A percentile compares a stretch with the other conserved stretches of the same genome.
phyloP scores from a whole-genome alignment of 1,284 basidiomycete species.

The Pyrrhoderma lamaoense region DNA sequence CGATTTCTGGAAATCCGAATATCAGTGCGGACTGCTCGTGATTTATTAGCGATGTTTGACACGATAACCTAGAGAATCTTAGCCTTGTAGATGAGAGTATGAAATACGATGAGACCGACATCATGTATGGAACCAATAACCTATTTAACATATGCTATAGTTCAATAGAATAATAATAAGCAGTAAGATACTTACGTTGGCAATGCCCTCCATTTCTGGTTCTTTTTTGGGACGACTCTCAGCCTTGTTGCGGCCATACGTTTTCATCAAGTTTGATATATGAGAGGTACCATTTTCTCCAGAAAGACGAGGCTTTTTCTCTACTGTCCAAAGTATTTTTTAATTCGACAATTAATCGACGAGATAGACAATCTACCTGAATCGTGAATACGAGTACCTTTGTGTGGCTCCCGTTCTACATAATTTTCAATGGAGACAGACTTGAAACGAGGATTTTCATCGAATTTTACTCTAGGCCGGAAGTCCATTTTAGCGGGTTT shows the following conservation, averaged over 20 bases:
- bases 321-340: neutral
- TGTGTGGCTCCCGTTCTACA: neutral
- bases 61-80: slow-evolving; percentile 33
- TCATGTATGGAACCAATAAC: slow-evolving; percentile 16
- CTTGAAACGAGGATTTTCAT: slow-evolving; percentile 9
- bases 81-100: slow-evolving; percentile 7
- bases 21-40: slow-evolving; percentile 35
- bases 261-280: neutral
- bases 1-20: slow-evolving; percentile 33
- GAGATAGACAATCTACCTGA: neutral
- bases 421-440: slow-evolving; percentile 4
- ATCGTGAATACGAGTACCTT: neutral
- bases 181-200: slow-evolving; percentile 1
- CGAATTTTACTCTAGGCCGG: slow-evolving; percentile 11
- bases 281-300: neutral
- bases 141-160: neutral
- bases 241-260: neutral
- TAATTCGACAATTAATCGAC: neutral
- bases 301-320: neutral
- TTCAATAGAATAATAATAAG: neutral
- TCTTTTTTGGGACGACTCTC: slow-evolving; percentile 9
- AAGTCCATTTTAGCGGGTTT: neutral
- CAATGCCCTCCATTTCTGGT: slow-evolving; percentile 16
- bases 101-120: slow-evolving; percentile 1
- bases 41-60: slow-evolving; percentile 34